These are phyloP conservation scores for Ceratocystis cubensis DNA, from an alignment of 2,329 filamentous ascomycete genomes.

Conservation along the genomic window DNA sequence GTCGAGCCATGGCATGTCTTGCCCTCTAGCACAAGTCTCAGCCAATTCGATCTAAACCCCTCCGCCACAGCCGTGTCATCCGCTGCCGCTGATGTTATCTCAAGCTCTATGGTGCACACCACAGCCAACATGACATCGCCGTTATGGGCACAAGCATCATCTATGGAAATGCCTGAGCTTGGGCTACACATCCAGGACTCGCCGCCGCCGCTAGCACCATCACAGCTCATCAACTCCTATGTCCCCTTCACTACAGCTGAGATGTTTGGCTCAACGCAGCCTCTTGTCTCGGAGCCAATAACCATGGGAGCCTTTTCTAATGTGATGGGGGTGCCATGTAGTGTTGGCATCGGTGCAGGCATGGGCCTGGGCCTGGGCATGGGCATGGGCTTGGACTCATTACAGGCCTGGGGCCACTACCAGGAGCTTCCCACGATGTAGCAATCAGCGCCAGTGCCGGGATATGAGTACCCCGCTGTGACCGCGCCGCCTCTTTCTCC, in stretches of 20 bases:
- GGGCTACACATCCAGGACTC: conserved; percentile 53
- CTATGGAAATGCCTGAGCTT: conserved; percentile 58
- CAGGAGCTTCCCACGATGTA: conserved; percentile 80
- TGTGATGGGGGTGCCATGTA: conserved; percentile 75
- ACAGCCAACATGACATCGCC: conserved; percentile 15
- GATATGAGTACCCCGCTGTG: conserved; percentile 34
- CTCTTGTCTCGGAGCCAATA: conserved; percentile 60
- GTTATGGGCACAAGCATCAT: conserved; percentile 24
- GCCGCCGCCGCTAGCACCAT: conserved; percentile 41
- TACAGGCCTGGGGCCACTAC: conserved; percentile 63
- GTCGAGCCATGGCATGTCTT: conserved; percentile 86
- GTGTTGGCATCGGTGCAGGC: conserved; percentile 34
- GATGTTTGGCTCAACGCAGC: conserved; percentile 69
- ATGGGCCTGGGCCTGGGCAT: neutral
- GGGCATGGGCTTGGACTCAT: conserved; percentile 21
- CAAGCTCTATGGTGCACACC: conserved; percentile 12
- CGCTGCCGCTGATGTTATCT: neutral
- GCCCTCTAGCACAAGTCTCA: conserved; percentile 73
- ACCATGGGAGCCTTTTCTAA: conserved; percentile 71
- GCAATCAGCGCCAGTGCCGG: conserved; percentile 44
- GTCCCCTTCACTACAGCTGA: conserved; percentile 56
- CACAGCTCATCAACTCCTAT: conserved; percentile 16
- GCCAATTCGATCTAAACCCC: conserved; percentile 34
- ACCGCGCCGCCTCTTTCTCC: conserved; percentile 28
- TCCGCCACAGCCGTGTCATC: conserved; percentile 9